These are phyloP conservation scores for Penicillium sp. DNA, from an alignment of 2,329 filamentous ascomycete species.

Conservation along the genomic window DNA sequence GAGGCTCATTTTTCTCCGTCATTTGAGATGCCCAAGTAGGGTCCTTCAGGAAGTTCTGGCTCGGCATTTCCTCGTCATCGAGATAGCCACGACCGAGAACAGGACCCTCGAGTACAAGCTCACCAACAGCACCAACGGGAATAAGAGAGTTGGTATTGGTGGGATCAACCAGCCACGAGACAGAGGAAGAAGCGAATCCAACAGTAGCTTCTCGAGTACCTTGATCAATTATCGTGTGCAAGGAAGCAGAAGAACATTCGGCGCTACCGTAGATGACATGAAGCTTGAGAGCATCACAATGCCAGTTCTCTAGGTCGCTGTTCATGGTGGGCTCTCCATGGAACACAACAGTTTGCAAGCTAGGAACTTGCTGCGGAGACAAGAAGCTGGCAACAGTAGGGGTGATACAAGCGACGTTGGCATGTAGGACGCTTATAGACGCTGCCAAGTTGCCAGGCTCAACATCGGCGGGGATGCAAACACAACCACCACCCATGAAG, in stretches of 20 bases:
- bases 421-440: conserved; percentile 43
- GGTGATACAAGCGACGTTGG: conserved; percentile 36
- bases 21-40: conserved; percentile 17
- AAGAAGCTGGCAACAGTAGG: conserved; percentile 26
- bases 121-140: conserved; percentile 34
- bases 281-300: conserved; percentile 16
- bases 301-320: conserved; percentile 11
- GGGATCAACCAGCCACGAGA: conserved; percentile 36
- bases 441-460: conserved; percentile 55
- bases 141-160: conserved; percentile 29
- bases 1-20: conserved; percentile 20
- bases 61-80: conserved; percentile 50
- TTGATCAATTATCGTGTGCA: conserved; percentile 11
- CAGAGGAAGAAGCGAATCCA: conserved; percentile 26
- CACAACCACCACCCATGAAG: conserved; percentile 42
- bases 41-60: conserved; percentile 52
- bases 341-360: conserved; percentile 22
- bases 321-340: conserved; percentile 18
- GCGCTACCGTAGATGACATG: conserved; percentile 26
- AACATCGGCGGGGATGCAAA: conserved; percentile 47
- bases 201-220: conserved; percentile 6
- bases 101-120: conserved; percentile 42
- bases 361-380: conserved; percentile 29
- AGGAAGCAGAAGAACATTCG: conserved; percentile 26
- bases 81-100: conserved; percentile 43